These are phyloP conservation scores for Cantharellus anzutake DNA, from an alignment of 768 basidiomycete species.

Conservation along the genomic window DNA sequence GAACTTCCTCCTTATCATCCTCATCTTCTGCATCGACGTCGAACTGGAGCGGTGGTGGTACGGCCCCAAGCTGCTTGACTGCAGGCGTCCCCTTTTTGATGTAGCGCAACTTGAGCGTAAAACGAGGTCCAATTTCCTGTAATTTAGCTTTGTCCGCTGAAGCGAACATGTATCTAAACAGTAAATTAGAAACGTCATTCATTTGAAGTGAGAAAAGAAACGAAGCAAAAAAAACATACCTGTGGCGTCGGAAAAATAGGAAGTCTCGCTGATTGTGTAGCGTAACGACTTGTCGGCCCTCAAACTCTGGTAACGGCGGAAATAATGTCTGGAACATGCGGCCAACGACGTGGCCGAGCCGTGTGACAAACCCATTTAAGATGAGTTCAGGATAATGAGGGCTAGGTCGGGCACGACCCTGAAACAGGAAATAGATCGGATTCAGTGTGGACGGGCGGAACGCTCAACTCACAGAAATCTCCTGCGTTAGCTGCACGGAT, in stretches of 20 bases:
- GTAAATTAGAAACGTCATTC: background rate
- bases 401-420: conserved; percentile 88
- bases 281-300: conserved; percentile 91
- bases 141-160: conserved; percentile 79
- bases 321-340: conserved; percentile 93
- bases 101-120: conserved; percentile 85
- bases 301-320: conserved; percentile 86
- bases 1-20: conserved; percentile 12
- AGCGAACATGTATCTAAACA: conserved; percentile 68
- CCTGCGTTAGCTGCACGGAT: conserved; percentile 65
- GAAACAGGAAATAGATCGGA: background rate
- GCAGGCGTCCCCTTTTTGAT: conserved; percentile 77
- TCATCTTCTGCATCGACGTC: conserved; percentile 20
- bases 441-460: conserved; percentile 5
- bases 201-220: conserved; percentile 8
- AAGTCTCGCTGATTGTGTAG: conserved; percentile 97
- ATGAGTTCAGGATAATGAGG: conserved; percentile 90
- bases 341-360: conserved; percentile 83
- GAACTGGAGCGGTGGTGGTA: conserved; percentile 35
- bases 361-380: conserved; percentile 83
- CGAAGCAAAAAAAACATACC: conserved; percentile 27
- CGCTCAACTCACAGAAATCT: conserved; percentile 50
- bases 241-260: conserved; percentile 88
- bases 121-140: conserved; percentile 95
- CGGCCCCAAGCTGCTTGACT: conserved; percentile 48